Conservation (phyloP, 805 yeast species). For the Cyberlindnera bimundalis region DNA sequence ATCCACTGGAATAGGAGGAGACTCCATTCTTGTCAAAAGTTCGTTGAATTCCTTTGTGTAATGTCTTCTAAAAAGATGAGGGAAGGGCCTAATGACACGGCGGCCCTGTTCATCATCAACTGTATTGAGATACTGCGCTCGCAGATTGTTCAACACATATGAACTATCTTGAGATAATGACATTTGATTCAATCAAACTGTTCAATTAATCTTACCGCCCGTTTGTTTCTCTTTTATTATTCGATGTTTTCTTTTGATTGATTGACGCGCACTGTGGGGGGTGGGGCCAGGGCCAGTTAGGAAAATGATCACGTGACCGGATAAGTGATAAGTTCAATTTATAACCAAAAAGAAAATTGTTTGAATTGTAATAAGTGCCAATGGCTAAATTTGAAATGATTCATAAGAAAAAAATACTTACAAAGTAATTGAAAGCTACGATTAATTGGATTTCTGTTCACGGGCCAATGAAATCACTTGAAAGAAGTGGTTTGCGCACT, state of each 20-base stretch:
- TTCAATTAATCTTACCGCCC: too few relatives aligned
- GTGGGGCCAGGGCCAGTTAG: too few relatives aligned
- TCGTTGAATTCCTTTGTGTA: constrained; percentile 11
- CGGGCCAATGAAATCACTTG: constrained; percentile 11
- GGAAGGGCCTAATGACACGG: constrained; percentile 24
- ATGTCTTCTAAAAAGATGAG: constrained; percentile 2
- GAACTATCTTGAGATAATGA: constrained; percentile 15
- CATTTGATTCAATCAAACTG: constrained; percentile 12
- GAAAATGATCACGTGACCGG: not conserved
- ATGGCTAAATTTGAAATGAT: too few relatives aligned
- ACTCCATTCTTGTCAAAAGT: constrained; percentile 20
- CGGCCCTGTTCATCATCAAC: constrained; percentile 25
- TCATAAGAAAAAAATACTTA: too few relatives aligned
- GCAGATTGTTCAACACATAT: constrained; percentile 18
- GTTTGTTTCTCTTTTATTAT: not conserved
- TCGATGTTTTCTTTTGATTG: not conserved
- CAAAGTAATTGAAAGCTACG: not conserved
- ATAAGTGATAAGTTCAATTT: too few relatives aligned
- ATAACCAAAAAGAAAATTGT: too few relatives aligned
- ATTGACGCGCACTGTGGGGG: too few relatives aligned
- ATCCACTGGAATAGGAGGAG: constrained; percentile 31
- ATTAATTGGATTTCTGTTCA: not conserved
- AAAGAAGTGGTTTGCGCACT: constrained; percentile 6
- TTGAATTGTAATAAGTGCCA: too few relatives aligned
- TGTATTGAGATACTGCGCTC: constrained; percentile 21